Conservation (phyloP, 2,329 filamentous ascomycete genomes). For the Graphiopsis chlorocephala region DNA sequence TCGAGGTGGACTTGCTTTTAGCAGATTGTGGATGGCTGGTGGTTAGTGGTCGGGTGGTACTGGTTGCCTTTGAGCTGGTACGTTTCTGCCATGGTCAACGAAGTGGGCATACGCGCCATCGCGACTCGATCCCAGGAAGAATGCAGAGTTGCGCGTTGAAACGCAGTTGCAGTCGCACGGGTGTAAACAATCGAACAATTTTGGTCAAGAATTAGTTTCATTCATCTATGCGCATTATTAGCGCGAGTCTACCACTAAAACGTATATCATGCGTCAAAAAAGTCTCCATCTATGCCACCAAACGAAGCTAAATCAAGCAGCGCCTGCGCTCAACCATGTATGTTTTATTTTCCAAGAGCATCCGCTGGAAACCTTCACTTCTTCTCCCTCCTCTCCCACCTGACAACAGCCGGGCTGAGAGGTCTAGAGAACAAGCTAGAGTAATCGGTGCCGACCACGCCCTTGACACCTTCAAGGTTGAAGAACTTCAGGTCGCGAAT, state of each 20-base stretch:
- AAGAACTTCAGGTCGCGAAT: constrained; percentile 77
- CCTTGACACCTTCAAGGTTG: constrained; percentile 68
- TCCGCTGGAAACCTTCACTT: not conserved
- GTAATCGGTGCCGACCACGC: constrained; percentile 68
- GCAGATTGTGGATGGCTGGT: too few species aligned
- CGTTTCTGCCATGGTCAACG: not conserved
- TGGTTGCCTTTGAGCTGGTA: not conserved
- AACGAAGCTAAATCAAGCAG: not conserved
- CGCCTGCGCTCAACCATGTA: not conserved
- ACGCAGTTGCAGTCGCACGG: not conserved
- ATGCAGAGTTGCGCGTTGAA: too few species aligned
- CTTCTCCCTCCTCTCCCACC: constrained; percentile 67
- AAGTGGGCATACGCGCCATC: not conserved
- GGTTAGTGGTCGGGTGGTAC: not conserved
- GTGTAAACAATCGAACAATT: not conserved
- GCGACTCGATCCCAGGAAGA: too few species aligned
- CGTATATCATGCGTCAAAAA: constrained; percentile 9
- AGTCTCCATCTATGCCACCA: not conserved
- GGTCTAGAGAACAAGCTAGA: constrained; percentile 51
- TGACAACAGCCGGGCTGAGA: constrained; percentile 53
- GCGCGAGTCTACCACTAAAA: not conserved
- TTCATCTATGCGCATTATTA: constrained; percentile 9
- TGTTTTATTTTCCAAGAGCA: not conserved
- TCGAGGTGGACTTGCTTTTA: not conserved
- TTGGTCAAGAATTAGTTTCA: not conserved